These are phyloP conservation scores for Remersonia thermophila DNA, from an alignment of 2,329 filamentous ascomycete genomes.

Conservation along the genomic window DNA sequence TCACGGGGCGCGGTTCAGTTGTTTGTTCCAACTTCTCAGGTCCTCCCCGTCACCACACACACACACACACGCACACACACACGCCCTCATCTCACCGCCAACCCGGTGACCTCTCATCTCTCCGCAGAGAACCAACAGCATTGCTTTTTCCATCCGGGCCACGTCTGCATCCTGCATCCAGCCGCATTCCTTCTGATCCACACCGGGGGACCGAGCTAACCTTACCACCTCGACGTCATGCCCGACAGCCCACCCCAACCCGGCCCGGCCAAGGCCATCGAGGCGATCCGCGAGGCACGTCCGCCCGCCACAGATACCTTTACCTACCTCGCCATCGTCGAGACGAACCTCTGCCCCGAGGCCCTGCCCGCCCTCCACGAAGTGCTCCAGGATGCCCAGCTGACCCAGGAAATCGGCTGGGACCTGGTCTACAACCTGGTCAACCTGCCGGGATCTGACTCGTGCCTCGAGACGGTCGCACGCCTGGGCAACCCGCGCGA, in stretches of 20 bases:
- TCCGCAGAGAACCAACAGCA: no score
- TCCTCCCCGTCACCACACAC: no score
- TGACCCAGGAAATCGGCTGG: constrained; percentile 73
- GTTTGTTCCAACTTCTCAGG: no score
- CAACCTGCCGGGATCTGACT: constrained; percentile 52
- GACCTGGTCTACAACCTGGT: constrained; percentile 68
- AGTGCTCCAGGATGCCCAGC: constrained; percentile 44
- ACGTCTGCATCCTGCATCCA: no score
- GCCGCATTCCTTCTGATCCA: no score
- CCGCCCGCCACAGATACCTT: constrained; percentile 51
- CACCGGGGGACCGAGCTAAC: no score
- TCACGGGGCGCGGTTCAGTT: no score
- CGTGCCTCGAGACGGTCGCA: constrained; percentile 62
- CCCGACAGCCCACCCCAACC: constrained; percentile 8
- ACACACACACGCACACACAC: no score
- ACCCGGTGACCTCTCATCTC: no score
- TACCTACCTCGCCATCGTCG: constrained; percentile 67
- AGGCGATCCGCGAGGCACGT: constrained; percentile 35
- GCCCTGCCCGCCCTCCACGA: constrained; percentile 56
- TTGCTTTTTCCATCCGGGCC: no score
- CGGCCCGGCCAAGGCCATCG: constrained; percentile 28
- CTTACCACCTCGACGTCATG: constrained; percentile 5
- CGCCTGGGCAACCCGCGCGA: constrained; percentile 69
- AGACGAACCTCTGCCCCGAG: constrained; percentile 56
- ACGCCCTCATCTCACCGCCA: no score